Evolutionary conservation across 2,329 filamentous ascomycete species (phyloP), one percentile per base, ranked within the genome.

Genomic region (Domatiomyces globalis): DNA sequence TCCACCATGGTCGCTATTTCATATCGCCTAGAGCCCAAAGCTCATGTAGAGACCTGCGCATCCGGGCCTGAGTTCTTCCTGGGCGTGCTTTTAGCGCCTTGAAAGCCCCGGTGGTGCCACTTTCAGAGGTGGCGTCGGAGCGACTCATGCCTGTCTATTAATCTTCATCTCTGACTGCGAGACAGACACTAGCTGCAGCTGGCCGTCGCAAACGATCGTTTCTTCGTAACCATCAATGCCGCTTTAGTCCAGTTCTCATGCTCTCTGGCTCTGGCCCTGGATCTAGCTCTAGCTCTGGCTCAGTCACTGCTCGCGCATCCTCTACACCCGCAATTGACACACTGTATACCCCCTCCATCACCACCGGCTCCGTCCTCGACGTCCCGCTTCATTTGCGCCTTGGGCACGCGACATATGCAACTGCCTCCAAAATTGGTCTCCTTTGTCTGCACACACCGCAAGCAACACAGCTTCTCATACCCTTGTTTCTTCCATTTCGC

Each of bases 401-500:
- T 84, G 1, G 92, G 92, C 48, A 98, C 90, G 49, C 92, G 85
- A 68, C 92, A 98, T 63, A 98, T 92, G 67, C 92, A 98, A 0
- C 90, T 98, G 58, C 87, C 85, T 68, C 90, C 92, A 73, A 96
- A 98, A 69, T 98, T 98, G 27, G 92, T 98, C 74, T 98, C 92
- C 69, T 96, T 96, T n/a, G 92, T 95, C 70, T 98, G 92, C 51
- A 98, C 90, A 69, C 92, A 98, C 56, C 89, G 81, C 51, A 95
- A 74, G 67, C 92, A 98, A 70, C 92, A 98, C 44, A 98, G 72
- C 85, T 96, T 95, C 70, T 98, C 92, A 64, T 98, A 98, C 15
- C 92, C 92, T 63, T 94, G 85, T 73, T 98, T 98, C 80, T 98
- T 98, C 92, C 92, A 98, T 73, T 98, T 98, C 12, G 92, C 92